phyloP scores from a whole-genome alignment of 2,329 filamentous ascomycete species.

The Diaporthe vexans region DNA sequence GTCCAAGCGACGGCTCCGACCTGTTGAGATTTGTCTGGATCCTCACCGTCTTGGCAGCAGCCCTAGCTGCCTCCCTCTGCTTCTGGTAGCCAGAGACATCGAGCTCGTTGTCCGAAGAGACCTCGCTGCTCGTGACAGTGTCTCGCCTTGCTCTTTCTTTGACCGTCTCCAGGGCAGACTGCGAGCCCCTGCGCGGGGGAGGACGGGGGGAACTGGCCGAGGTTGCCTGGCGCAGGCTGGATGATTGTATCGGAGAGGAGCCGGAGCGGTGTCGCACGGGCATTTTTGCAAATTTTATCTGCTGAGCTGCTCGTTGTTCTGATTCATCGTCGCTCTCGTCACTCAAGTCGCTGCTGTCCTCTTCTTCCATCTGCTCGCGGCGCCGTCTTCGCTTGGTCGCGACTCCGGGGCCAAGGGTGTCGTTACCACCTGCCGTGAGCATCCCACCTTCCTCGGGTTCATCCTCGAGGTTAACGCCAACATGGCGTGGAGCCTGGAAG shows the following conservation, averaged over 20 bases:
- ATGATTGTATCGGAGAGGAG: constrained; percentile 85
- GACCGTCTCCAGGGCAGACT: constrained; percentile 78
- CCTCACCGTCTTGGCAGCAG: constrained; percentile 67
- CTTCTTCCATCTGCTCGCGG: constrained; percentile 84
- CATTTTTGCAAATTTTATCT: constrained; percentile 98
- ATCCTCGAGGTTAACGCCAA: constrained; percentile 76
- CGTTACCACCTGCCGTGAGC: constrained; percentile 76
- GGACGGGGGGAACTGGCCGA: constrained; percentile 62
- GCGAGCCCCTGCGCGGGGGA: constrained; percentile 73
- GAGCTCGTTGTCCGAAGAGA: constrained; percentile 86
- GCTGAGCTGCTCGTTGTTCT: constrained; percentile 81
- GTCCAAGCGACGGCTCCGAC: constrained; percentile 59
- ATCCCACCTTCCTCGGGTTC: constrained; percentile 81
- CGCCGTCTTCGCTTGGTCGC: constrained; percentile 76
- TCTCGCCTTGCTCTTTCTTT: constrained; percentile 79
- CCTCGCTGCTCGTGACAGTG: constrained; percentile 85
- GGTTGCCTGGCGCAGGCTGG: constrained; percentile 70
- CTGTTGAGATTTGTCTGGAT: constrained; percentile 65
- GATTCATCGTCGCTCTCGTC: constrained; percentile 87
- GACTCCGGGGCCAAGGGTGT: constrained; percentile 77
- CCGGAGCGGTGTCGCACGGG: constrained; percentile 87
- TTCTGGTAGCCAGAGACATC: constrained; percentile 76
- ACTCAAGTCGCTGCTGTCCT: constrained; percentile 87
- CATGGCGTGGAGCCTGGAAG: constrained; percentile 78
- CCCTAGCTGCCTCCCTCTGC: constrained; percentile 72